Evolutionary conservation across 768 basidiomycete species (phyloP).

Genomic region (Rhizopogon vinicolor): DNA sequence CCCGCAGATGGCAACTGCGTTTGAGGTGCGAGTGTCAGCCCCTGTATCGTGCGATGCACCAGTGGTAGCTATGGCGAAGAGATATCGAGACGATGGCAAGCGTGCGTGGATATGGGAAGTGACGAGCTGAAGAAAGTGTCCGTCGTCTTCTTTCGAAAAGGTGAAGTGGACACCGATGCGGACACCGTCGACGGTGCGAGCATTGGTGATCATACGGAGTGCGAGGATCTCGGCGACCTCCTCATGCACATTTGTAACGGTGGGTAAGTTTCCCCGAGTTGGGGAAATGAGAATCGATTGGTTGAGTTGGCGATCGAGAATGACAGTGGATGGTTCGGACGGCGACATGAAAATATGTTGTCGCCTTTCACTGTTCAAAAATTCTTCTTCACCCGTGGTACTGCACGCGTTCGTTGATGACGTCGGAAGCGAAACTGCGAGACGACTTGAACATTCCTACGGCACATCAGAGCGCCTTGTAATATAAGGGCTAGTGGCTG

Average conservation of each 20-base stretch:
- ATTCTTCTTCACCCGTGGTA: not conserved
- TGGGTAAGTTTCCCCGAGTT: conserved; percentile 25
- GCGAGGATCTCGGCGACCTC: conserved; percentile 58
- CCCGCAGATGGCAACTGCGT: conserved; percentile 54
- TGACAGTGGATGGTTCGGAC: conserved; percentile 22
- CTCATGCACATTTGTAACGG: conserved; percentile 51
- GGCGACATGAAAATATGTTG: conserved; percentile 4
- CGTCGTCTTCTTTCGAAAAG: conserved; percentile 53
- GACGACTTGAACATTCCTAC: not conserved
- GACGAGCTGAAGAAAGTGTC: conserved; percentile 51
- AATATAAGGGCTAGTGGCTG: not conserved
- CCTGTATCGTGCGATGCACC: conserved; percentile 19
- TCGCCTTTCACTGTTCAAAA: not conserved
- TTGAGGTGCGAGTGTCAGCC: conserved; percentile 18
- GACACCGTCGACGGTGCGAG: conserved; percentile 46
- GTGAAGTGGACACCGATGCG: conserved; percentile 58
- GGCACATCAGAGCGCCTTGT: not conserved
- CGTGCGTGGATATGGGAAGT: conserved; percentile 42
- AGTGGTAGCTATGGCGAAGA: conserved; percentile 53
- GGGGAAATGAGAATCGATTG: conserved; percentile 7
- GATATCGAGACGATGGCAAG: conserved; percentile 38
- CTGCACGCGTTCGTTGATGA: not conserved
- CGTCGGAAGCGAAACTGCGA: not conserved
- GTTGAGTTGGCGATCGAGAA: not conserved
- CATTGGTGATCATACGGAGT: conserved; percentile 45